Evolutionary conservation across 495 filamentous ascomycete species (phyloP).

Genomic region (Hypoxylon lienhwacheense): DNA sequence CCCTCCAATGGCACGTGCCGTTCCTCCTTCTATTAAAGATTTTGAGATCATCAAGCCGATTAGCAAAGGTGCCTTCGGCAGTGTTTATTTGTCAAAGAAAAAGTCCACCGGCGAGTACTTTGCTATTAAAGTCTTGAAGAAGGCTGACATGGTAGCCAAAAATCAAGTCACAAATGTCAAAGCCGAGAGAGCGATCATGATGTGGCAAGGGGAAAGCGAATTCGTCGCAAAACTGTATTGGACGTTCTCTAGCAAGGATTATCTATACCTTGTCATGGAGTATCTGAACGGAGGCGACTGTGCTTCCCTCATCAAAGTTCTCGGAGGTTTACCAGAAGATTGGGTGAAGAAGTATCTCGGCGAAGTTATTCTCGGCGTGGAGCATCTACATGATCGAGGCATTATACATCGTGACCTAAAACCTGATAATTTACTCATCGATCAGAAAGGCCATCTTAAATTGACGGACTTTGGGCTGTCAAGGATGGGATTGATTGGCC

Average conservation of each 20-base stretch:
- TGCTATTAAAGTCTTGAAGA: conserved; percentile 97
- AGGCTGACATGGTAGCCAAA: conserved; percentile 99
- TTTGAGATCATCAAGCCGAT: conserved; percentile 99
- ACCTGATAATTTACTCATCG: conserved; percentile 95
- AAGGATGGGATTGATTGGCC: conserved; percentile 93
- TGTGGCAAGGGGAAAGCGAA: conserved; percentile 99
- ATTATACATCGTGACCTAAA: conserved; percentile 97
- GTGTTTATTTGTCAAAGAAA: conserved; percentile 96
- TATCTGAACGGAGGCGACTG: conserved; percentile 98
- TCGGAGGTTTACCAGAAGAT: conserved; percentile 89
- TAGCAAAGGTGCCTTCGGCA: conserved; percentile 97
- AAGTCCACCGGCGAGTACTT: conserved; percentile 98
- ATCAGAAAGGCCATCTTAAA: conserved; percentile 95
- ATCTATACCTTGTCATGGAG: conserved; percentile 98
- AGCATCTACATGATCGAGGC: conserved; percentile 89
- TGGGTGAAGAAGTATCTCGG: conserved; percentile 97
- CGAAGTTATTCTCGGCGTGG: conserved; percentile 91
- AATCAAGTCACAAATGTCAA: conserved; percentile 99
- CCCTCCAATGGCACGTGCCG: conserved; percentile 71
- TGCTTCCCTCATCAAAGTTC: conserved; percentile 90
- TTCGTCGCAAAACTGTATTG: conserved; percentile 99
- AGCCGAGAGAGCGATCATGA: conserved; percentile 99
- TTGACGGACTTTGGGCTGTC: conserved; percentile 97
- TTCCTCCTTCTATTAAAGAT: conserved; percentile 94
- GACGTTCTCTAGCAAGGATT: conserved; percentile 99